Evolutionary conservation across 768 basidiomycete genomes (phyloP).

Genomic region (Calocybe cyanea): DNA sequence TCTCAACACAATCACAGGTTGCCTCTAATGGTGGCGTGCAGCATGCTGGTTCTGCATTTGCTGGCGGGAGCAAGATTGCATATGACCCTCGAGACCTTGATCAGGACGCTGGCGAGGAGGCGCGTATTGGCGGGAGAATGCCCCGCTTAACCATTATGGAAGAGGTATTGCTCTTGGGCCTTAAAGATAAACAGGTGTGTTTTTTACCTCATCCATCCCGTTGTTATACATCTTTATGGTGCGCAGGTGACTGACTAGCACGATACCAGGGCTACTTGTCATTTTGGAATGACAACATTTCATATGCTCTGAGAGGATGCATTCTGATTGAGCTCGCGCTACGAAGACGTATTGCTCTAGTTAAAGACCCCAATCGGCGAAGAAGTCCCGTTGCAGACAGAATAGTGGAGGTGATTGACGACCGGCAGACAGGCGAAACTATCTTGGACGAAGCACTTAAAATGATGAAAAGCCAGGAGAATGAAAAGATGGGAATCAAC

Average conservation of each 20-base stretch:
- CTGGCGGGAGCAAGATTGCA: conserved; percentile 84
- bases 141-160: conserved; percentile 94
- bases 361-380: conserved; percentile 75
- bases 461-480: conserved; percentile 86
- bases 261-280: conserved; percentile 77
- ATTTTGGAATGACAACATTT: conserved; percentile 99
- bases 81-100: conserved; percentile 88
- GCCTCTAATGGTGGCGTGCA: conserved; percentile 22
- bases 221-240: conserved; percentile 1
- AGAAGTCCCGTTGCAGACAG: conserved; percentile 77
- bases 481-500: conserved; percentile 76
- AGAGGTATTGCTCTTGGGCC: conserved; percentile 87
- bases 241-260: conserved; percentile 1
- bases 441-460: conserved; percentile 92
- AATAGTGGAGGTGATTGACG: conserved; percentile 87
- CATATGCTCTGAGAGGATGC: conserved; percentile 96
- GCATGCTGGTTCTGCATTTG: conserved; percentile 81
- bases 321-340: conserved; percentile 96
- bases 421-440: conserved; percentile 91
- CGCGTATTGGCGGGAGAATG: conserved; percentile 61
- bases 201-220: background rate
- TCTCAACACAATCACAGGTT: conserved; percentile 14
- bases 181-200: conserved; percentile 94
- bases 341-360: conserved; percentile 89
- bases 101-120: conserved; percentile 63